Percentiles rank a stretch among this genome's conserved stretches.
Evolutionary conservation across 257 asterid genomes (phyloP).

Genomic region (Salvia splendens): DNA sequence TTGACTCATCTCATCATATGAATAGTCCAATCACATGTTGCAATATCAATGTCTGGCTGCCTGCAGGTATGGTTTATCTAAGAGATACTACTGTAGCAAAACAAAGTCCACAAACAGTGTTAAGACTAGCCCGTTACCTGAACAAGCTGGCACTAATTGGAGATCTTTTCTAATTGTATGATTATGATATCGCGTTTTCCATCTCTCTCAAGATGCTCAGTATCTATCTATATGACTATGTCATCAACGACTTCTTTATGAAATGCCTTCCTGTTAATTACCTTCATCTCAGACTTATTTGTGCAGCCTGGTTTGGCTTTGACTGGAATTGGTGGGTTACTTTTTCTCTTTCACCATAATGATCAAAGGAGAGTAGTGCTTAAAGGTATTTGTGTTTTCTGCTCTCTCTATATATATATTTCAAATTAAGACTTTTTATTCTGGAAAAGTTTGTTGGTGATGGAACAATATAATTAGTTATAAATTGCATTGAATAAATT

Average conservation of each 20-base stretch:
- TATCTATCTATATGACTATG: conserved; percentile 27
- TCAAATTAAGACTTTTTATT: not conserved
- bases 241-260: conserved; percentile 19
- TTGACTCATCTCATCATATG: conserved; percentile 21
- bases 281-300: conserved; percentile 47
- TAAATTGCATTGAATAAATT: no score
- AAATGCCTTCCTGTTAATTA: conserved; percentile 28
- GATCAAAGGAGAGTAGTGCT: conserved; percentile 89
- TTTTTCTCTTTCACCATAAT: conserved; percentile 60
- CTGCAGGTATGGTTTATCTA: conserved; percentile 43
- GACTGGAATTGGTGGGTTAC: conserved; percentile 76
- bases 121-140: conserved; percentile 39
- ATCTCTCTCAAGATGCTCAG: conserved; percentile 33
- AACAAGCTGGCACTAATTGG: conserved; percentile 48
- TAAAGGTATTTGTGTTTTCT: conserved; percentile 55
- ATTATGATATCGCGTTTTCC: conserved; percentile 46
- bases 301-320: conserved; percentile 81
- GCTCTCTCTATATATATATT: not conserved
- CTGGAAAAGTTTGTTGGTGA: conserved; percentile 2
- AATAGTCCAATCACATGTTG: conserved; percentile 4
- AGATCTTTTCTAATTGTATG: conserved; percentile 59
- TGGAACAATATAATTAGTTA: not conserved
- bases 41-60: not conserved
- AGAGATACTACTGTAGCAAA: conserved; percentile 43
- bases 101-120: conserved; percentile 31